phyloP scores from a whole-genome alignment of 768 basidiomycete genomes.

The Thelephora aurantiotincta region DNA sequence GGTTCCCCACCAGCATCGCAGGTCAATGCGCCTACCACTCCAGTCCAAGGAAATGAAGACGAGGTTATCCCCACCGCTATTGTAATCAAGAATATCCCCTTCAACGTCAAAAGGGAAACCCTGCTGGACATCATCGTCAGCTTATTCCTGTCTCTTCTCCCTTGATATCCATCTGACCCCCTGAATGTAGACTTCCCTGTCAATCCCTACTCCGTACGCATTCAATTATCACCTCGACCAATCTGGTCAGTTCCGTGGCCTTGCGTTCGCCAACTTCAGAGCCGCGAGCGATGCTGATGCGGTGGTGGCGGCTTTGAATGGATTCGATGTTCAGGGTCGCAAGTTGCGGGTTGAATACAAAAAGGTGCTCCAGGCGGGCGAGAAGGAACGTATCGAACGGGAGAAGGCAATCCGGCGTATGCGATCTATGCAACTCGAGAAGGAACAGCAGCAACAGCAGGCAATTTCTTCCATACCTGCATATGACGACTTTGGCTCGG shows the following conservation, averaged over 20 bases:
- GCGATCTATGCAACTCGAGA: slow-evolving; percentile 93
- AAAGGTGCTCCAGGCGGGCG: slow-evolving; percentile 97
- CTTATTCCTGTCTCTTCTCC: slow-evolving; percentile 9
- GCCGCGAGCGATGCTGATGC: slow-evolving; percentile 85
- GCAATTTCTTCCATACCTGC: slow-evolving; percentile 5
- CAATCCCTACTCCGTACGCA: slow-evolving; percentile 94
- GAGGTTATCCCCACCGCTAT: slow-evolving; percentile 98
- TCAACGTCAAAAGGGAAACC: slow-evolving; percentile 94
- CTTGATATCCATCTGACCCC: slow-evolving; percentile 6
- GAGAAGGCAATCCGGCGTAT: slow-evolving; percentile 98
- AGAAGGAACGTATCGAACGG: slow-evolving; percentile 96
- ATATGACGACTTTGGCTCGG: slow-evolving; percentile 67
- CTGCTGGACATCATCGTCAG: slow-evolving; percentile 92
- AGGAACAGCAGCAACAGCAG: slow-evolving; percentile 47
- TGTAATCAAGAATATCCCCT: slow-evolving; percentile 99
- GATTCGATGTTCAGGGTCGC: slow-evolving; percentile 91
- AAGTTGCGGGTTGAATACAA: slow-evolving; percentile 99
- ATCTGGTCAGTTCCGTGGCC: slow-evolving; percentile 88
- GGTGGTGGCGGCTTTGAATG: slow-evolving; percentile 90
- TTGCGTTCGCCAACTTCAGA: slow-evolving; percentile 98
- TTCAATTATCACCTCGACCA: slow-evolving; percentile 99
- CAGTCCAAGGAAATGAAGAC: slow-evolving; percentile 50
- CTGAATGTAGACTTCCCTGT: slow-evolving; percentile 61
- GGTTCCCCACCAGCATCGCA: slow-evolving; percentile 56
- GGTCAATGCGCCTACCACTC: slow-evolving; percentile 29